Conservation (phyloP, 352 stramenopile genomes). For the Phytophthora sojae region DNA sequence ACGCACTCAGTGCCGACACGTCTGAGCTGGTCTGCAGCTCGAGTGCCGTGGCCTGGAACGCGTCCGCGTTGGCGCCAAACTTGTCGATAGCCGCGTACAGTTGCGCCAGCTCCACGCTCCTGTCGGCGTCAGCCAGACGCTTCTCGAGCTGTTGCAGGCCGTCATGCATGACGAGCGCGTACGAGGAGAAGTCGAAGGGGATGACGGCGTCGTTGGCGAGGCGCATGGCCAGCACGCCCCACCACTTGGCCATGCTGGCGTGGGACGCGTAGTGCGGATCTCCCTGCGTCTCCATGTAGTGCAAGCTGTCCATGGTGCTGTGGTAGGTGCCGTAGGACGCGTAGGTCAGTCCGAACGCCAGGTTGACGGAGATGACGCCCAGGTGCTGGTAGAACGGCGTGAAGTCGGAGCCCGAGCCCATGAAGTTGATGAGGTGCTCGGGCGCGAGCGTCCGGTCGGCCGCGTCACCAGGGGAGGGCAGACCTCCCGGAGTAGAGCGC, state of each 20-base stretch:
- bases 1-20: not conserved
- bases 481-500: slow-evolving; percentile 30
- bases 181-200: slow-evolving; percentile 59
- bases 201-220: slow-evolving; percentile 52
- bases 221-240: slow-evolving; percentile 58
- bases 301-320: slow-evolving; percentile 84
- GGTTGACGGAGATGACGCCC: slow-evolving; percentile 79
- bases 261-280: slow-evolving; percentile 69
- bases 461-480: slow-evolving; percentile 35
- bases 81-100: slow-evolving; percentile 34
- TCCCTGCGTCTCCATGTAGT: slow-evolving; percentile 63
- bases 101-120: slow-evolving; percentile 10
- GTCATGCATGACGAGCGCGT: slow-evolving; percentile 54
- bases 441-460: slow-evolving; percentile 45
- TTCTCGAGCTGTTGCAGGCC: slow-evolving; percentile 32
- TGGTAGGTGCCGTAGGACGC: slow-evolving; percentile 81
- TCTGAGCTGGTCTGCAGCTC: not conserved
- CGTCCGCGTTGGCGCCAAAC: slow-evolving; percentile 38
- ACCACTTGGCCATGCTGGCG: slow-evolving; percentile 55
- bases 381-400: slow-evolving; percentile 89
- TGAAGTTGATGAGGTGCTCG: slow-evolving; percentile 55
- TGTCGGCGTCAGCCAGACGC: slow-evolving; percentile 8
- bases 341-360: slow-evolving; percentile 52
- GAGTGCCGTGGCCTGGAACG: slow-evolving; percentile 30
- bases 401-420: slow-evolving; percentile 75